phyloP scores from a whole-genome alignment of 257 asterid genomes.

The Plectranthus barbatus region DNA sequence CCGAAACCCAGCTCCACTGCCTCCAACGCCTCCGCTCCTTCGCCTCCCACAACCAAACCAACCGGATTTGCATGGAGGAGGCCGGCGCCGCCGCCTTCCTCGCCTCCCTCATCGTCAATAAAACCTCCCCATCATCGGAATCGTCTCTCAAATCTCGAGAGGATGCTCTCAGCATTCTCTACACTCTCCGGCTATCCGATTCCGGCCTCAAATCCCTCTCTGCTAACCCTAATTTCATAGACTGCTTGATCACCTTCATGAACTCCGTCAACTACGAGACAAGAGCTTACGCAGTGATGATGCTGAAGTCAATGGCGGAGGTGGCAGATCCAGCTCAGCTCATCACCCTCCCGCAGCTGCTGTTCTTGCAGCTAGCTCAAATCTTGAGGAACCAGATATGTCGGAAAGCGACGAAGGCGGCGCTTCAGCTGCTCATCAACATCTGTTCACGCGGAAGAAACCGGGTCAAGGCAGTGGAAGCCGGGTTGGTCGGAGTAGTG shows the following conservation, averaged over 20 bases:
- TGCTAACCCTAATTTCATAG: conserved; percentile 24
- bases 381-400: conserved; percentile 44
- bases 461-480: conserved; percentile 45
- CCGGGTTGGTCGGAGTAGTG: conserved; percentile 33
- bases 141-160: conserved; percentile 16
- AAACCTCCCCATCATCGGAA: background rate
- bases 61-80: conserved; percentile 47
- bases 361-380: conserved; percentile 39
- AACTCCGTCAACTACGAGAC: conserved; percentile 50
- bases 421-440: conserved; percentile 34
- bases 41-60: conserved; percentile 53
- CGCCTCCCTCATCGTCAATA: conserved; percentile 31
- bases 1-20: conserved; percentile 29
- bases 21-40: conserved; percentile 46
- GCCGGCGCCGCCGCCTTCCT: conserved; percentile 52
- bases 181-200: conserved; percentile 53
- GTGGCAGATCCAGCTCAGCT: conserved; percentile 25
- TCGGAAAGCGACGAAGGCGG: conserved; percentile 39
- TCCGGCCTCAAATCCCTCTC: conserved; percentile 30
- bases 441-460: conserved; percentile 46
- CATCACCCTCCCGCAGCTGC: conserved; percentile 11
- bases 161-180: conserved; percentile 55
- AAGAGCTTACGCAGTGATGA: conserved; percentile 46
- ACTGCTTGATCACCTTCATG: conserved; percentile 38
- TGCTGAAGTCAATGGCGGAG: conserved; percentile 41